Evolutionary conservation across 2,329 filamentous ascomycete species (phyloP).

Genomic region (Alternaria gaisen): DNA sequence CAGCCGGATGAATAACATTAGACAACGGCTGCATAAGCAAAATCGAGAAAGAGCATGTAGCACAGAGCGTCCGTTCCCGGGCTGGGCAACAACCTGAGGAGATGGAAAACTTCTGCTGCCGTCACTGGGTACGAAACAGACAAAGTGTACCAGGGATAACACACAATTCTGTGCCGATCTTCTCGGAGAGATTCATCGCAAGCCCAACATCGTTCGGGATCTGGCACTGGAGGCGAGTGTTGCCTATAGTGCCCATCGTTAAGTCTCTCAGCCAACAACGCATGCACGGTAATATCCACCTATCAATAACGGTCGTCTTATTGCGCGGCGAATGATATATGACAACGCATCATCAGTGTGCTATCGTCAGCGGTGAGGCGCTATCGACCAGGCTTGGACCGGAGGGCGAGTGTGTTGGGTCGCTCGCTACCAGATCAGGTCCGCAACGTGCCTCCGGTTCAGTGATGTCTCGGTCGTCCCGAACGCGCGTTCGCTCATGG

Average conservation of each 20-base stretch:
- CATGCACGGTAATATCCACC: slow-evolving; percentile 10
- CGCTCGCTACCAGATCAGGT: slow-evolving; percentile 17
- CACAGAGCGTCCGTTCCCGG: too few species aligned
- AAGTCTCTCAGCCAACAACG: slow-evolving; percentile 7
- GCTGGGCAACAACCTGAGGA: not conserved
- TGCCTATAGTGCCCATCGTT: slow-evolving; percentile 9
- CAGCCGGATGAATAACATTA: not conserved
- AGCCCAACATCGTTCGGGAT: slow-evolving; percentile 1
- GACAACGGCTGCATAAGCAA: not conserved
- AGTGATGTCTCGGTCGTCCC: slow-evolving; percentile 13
- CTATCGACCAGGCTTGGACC: slow-evolving; percentile 9
- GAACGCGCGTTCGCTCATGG: slow-evolving; percentile 1
- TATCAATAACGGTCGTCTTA: slow-evolving; percentile 12
- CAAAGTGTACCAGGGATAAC: not conserved
- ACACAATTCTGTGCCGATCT: not conserved
- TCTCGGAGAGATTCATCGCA: not conserved
- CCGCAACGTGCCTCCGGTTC: slow-evolving; percentile 6
- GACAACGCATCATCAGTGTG: slow-evolving; percentile 7
- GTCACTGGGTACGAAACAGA: not conserved
- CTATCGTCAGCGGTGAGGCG: slow-evolving; percentile 16
- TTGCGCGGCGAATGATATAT: slow-evolving; percentile 13
- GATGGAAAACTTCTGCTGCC: not conserved
- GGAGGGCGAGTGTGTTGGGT: slow-evolving; percentile 13
- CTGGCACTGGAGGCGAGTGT: slow-evolving; percentile 3
- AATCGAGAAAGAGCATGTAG: not conserved